Evolutionary conservation across 2,329 filamentous ascomycete genomes (phyloP), one percentile per base, ranked within the genome.

Genomic region (Fusarium bulbicola): DNA sequence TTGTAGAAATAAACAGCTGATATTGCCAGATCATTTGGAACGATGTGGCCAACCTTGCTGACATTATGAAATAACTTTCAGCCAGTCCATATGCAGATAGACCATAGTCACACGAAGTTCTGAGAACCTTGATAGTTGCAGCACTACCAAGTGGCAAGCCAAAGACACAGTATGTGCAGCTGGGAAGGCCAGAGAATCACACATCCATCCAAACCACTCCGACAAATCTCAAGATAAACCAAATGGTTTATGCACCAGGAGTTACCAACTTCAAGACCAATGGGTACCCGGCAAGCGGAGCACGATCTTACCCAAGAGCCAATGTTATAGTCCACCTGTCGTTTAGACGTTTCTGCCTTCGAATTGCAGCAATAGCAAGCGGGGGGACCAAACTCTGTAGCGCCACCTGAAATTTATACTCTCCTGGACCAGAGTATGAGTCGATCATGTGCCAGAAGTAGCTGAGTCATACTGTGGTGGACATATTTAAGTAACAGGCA

Each of bases 271-370:
- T 7, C 10, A 42, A 24, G n/a, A 16, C n/a, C 14, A 24, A 11
- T 16, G 15, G 6, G 10, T 3, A 11, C 15, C n/a, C 5, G 15
- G 12, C 2, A 13, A 13, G 6, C 3, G 5, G 15, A 43, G 42
- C 10, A 24, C 0, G 10, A 43, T 24, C 15, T 13, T 12, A 30
- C n/a, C 5, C n/a, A 24, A 43, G 15, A 16, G 6, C 42, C 42
- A 24, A 13, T 43, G 15, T 5, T 11, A 42, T 7, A 42, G 21
- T 24, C 15, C n/a, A 43, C n/a, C 24, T n/a, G 42, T 18, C 15
- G 10, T 8, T 24, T 24, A 24, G 10, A 12, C 15, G 18, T 24
- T 43, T 24, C 42, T 12, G n/a, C 10, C 0, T 24, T 9, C 1
- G 24, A 14, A 26, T 26, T 14, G 8, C 5, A 20, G 18, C 5